Evolutionary conservation across 768 basidiomycete genomes (phyloP).

Genomic region (Termitomyces titanicus): DNA sequence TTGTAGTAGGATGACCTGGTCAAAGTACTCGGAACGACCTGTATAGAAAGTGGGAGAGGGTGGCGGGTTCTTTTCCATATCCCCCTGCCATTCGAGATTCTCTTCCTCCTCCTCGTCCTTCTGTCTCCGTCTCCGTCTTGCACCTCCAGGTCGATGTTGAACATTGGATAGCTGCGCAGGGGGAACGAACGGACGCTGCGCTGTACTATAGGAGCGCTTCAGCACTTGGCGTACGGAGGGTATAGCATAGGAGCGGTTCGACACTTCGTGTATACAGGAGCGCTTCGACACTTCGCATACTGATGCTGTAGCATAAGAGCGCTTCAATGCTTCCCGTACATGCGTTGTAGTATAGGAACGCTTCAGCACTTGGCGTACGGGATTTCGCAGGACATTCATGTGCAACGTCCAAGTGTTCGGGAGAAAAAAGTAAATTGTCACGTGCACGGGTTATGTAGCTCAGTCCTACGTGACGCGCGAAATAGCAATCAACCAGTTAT

Average conservation of each 20-base stretch:
- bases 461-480: slow-evolving; percentile 5
- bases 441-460: slow-evolving; percentile 21
- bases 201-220: slow-evolving; percentile 19
- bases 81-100: slow-evolving; percentile 10
- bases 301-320: too few species aligned
- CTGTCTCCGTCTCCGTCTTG: slow-evolving; percentile 16
- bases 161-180: slow-evolving; percentile 26
- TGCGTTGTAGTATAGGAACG: too few species aligned
- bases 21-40: slow-evolving; percentile 69
- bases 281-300: too few species aligned
- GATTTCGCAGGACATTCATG: slow-evolving; percentile 27
- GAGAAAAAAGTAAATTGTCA: slow-evolving; percentile 17
- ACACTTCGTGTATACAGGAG: too few species aligned
- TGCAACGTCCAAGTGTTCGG: neutral
- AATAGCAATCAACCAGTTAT: slow-evolving; percentile 8
- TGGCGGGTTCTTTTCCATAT: slow-evolving; percentile 34
- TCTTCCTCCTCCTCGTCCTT: slow-evolving; percentile 12
- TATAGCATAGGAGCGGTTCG: too few species aligned
- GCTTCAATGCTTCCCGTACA: too few species aligned
- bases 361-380: slow-evolving; percentile 17
- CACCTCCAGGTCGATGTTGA: slow-evolving; percentile 2
- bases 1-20: slow-evolving; percentile 66
- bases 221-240: slow-evolving; percentile 18
- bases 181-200: slow-evolving; percentile 29
- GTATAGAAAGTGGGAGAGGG: slow-evolving; percentile 83